phyloP scores from a whole-genome alignment of 768 basidiomycete species.

The Suillus alpinus region DNA sequence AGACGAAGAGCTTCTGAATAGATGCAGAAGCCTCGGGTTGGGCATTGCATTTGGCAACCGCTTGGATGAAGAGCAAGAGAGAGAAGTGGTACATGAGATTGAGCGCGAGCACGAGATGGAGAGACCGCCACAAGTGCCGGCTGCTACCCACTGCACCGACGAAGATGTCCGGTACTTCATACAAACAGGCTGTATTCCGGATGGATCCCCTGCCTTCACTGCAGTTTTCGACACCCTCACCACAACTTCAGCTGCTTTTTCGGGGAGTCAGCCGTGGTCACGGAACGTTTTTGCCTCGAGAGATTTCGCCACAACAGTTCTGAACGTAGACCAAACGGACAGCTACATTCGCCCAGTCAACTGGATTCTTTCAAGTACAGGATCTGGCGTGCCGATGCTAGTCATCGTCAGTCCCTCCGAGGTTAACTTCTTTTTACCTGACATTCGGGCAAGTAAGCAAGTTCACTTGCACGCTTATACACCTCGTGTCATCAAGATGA shows the following conservation, averaged over 20 bases:
- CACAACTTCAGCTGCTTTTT: slow-evolving; percentile 8
- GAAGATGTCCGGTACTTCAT: slow-evolving; percentile 27
- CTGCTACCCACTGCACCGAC: slow-evolving; percentile 29
- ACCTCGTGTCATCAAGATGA: slow-evolving; percentile 32
- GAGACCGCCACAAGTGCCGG: slow-evolving; percentile 27
- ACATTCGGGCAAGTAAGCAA: slow-evolving; percentile 28
- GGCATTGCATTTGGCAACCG: slow-evolving; percentile 12
- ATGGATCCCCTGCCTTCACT: slow-evolving; percentile 16
- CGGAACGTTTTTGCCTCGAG: slow-evolving; percentile 13
- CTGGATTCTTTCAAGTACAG: slow-evolving; percentile 40
- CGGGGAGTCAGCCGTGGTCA: slow-evolving; percentile 21
- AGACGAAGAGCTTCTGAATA: slow-evolving; percentile 22
- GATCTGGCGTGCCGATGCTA: slow-evolving; percentile 26
- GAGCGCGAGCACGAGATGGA: slow-evolving; percentile 39
- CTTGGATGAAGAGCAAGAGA: slow-evolving; percentile 48
- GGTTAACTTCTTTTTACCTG: slow-evolving; percentile 36
- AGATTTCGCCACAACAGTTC: slow-evolving; percentile 14
- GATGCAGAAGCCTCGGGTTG: slow-evolving; percentile 28
- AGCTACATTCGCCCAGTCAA: slow-evolving; percentile 39
- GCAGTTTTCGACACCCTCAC: slow-evolving; percentile 13
- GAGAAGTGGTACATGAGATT: slow-evolving; percentile 41
- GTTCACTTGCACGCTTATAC: slow-evolving; percentile 43
- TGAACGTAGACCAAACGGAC: slow-evolving; percentile 15
- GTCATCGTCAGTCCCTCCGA: slow-evolving; percentile 42
- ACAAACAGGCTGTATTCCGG: slow-evolving; percentile 21